A percentile compares a stretch with the other conserved stretches of the same genome.
phyloP scores from a whole-genome alignment of 768 basidiomycete genomes.

The Clathrus columnatus region DNA sequence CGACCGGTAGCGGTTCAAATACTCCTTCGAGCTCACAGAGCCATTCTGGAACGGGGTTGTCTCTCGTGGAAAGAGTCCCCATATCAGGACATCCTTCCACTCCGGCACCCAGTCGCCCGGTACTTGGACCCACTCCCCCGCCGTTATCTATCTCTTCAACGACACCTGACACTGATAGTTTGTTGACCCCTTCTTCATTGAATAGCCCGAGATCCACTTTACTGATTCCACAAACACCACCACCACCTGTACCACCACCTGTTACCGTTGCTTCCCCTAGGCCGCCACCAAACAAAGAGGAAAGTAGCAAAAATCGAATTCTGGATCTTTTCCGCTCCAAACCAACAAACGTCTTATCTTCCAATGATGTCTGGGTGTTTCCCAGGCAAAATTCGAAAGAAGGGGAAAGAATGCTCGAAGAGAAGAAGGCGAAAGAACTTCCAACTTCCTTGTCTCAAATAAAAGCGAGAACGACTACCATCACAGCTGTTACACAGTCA shows the following conservation, averaged over 20 bases:
- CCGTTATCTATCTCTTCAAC: constrained; percentile 38
- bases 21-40: constrained; percentile 10
- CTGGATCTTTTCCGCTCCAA: constrained; percentile 28
- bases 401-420: background rate
- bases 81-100: constrained; percentile 24
- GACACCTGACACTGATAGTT: constrained; percentile 30
- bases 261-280: constrained; percentile 29
- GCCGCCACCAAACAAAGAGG: constrained; percentile 13
- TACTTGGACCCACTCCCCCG: constrained; percentile 19
- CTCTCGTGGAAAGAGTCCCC: constrained; percentile 23
- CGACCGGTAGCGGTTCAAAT: constrained; percentile 3
- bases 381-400: constrained; percentile 3
- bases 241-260: constrained; percentile 26
- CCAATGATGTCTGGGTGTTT: constrained; percentile 12
- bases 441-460: background rate
- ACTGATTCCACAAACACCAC: constrained; percentile 24
- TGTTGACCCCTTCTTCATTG: constrained; percentile 59
- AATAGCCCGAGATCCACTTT: constrained; percentile 27
- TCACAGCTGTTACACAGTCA: constrained; percentile 18
- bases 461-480: constrained; percentile 11
- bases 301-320: constrained; percentile 28
- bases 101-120: constrained; percentile 23
- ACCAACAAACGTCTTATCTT: background rate
- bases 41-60: background rate
- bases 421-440: background rate